These are phyloP conservation scores for Drechslerella dactyloides DNA, from an alignment of 2,329 filamentous ascomycete species.

Conservation along the genomic window DNA sequence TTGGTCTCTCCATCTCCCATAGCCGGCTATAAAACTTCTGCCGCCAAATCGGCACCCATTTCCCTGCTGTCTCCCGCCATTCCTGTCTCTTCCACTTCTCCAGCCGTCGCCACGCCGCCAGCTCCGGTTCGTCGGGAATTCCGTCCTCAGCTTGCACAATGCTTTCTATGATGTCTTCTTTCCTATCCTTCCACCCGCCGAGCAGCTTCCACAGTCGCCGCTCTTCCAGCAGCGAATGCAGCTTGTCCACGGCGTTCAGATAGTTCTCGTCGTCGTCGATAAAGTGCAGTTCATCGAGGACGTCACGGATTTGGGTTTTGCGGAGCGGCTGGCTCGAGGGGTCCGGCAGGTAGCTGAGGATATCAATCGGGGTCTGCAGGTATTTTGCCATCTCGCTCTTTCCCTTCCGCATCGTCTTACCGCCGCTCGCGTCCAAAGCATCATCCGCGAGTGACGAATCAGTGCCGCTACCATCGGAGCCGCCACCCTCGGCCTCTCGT, in stretches of 20 bases:
- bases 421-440: neutral
- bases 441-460: neutral
- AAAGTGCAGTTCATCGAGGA: slow-evolving; percentile 40
- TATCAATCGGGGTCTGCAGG: slow-evolving; percentile 30
- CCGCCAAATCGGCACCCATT: slow-evolving; percentile 34
- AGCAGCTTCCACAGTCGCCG: slow-evolving; percentile 43
- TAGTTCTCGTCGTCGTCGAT: slow-evolving; percentile 45
- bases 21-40: slow-evolving; percentile 38
- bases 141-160: slow-evolving; percentile 15
- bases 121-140: slow-evolving; percentile 30
- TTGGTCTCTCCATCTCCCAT: slow-evolving; percentile 23
- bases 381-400: slow-evolving; percentile 31
- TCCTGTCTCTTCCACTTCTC: slow-evolving; percentile 44
- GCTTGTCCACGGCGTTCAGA: slow-evolving; percentile 35
- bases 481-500: slow-evolving; percentile 5
- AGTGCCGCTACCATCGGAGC: neutral
- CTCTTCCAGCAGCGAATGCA: slow-evolving; percentile 31
- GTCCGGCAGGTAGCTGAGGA: slow-evolving; percentile 27
- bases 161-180: slow-evolving; percentile 6
- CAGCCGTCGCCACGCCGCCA: slow-evolving; percentile 21
- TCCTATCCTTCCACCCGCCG: slow-evolving; percentile 28
- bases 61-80: slow-evolving; percentile 25
- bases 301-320: slow-evolving; percentile 15
- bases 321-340: slow-evolving; percentile 4
- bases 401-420: neutral